Base-by-base conservation (phyloP, 441 rosid species). In the Pelargonium cotyledonis region DNA sequence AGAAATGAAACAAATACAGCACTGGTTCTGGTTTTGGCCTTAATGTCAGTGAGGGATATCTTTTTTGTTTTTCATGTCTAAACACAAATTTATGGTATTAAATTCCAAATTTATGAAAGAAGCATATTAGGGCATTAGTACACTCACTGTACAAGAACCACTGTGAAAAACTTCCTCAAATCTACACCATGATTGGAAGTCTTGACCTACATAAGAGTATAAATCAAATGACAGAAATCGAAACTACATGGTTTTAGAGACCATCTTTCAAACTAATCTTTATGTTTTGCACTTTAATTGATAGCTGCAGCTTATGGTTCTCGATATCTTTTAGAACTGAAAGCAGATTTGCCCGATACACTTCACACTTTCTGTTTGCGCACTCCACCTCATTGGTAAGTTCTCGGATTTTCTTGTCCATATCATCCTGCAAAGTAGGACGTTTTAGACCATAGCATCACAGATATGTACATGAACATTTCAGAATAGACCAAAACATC, bases 221-320 rank as follows among this genome's bases (percentile, higher is more conserved):
- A 57, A 19, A 18, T 8, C 2, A 57, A 57, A 18, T 9, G 2
- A 57, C 19, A 18, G 8, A 57, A 57, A 16, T 6, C 10, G 46
- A 1, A 19, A 57, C 58, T 53, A 53, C 58, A 53, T 53, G 7
- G 58, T 7, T 5, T 57, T 57, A 57, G 63, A 57, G 63, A 4
- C 63, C 63, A 19, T 78, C 74, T 67, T 74, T 78, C 75, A 71
- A 68, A 21, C 66, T 65, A 3, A 78, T 65, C 68, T 68, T 78
- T 18, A 76, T 65, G 57, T 72, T 76, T 63, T 76, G 71, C 63
- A 76, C 79, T 61, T 72, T 76, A 35, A 76, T 67, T 0, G 76
- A 76, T 23, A 76, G 63, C 64, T 72, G 73, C n/a, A 76, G 35
- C 63, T 76, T 72, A 70, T 76, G 79, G 49, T 69, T 73, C 43